Conservation (phyloP, 2,329 filamentous ascomycete species). For the Westerdykella aurantiaca region DNA sequence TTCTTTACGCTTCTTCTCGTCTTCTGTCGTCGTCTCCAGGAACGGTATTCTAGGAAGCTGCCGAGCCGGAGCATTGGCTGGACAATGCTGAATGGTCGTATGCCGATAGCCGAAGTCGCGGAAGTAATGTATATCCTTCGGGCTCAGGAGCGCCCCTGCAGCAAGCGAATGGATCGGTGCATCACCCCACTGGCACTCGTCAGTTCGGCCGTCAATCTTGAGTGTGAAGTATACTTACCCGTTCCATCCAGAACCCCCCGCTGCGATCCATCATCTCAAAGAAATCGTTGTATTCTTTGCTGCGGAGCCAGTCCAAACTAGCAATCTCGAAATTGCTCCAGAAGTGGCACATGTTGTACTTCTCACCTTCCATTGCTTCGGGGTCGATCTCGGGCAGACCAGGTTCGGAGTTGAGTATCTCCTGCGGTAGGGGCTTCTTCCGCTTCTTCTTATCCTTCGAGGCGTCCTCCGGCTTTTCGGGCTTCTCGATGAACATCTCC, state of each 20-base stretch:
- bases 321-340: slow-evolving; percentile 99
- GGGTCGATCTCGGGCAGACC: slow-evolving; percentile 77
- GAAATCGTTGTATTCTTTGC: slow-evolving; percentile 95
- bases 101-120: slow-evolving; percentile 97
- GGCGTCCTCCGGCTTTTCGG: slow-evolving; percentile 51
- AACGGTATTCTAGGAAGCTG: slow-evolving; percentile 77
- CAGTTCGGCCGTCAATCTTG: slow-evolving; percentile 25
- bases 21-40: slow-evolving; percentile 72
- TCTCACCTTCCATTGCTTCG: slow-evolving; percentile 93
- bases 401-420: slow-evolving; percentile 71
- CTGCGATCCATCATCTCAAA: slow-evolving; percentile 98
- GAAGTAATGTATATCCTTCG: slow-evolving; percentile 93
- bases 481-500: slow-evolving; percentile 95
- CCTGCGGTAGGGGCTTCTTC: slow-evolving; percentile 68
- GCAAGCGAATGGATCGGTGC: slow-evolving; percentile 97
- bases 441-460: slow-evolving; percentile 59
- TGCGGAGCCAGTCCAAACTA: slow-evolving; percentile 88
- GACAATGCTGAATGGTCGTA: slow-evolving; percentile 97
- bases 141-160: slow-evolving; percentile 76
- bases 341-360: slow-evolving; percentile 99
- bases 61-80: slow-evolving; percentile 83
- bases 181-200: slow-evolving; percentile 76
- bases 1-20: slow-evolving; percentile 78
- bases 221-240: slow-evolving; percentile 55
- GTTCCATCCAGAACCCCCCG: slow-evolving; percentile 98